Evolutionary conservation across 371 early-diverging fungal species (phyloP).

Genomic region (Actinomortierella ambigua): DNA sequence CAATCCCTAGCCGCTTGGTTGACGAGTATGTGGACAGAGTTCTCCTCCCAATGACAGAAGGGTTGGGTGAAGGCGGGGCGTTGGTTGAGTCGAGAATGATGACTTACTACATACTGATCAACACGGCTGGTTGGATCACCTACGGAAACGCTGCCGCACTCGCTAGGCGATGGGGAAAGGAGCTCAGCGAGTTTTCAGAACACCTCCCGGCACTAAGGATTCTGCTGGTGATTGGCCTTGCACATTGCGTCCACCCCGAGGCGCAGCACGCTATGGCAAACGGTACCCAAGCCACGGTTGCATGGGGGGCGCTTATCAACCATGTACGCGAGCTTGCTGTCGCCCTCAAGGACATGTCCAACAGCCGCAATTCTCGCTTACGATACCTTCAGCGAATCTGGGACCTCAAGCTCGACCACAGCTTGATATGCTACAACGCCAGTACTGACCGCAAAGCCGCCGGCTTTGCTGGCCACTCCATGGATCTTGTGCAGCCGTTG

Average conservation of each 20-base stretch:
- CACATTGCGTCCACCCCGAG: slow-evolving; percentile 23
- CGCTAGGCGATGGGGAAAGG: slow-evolving; percentile 26
- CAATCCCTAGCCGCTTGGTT: slow-evolving; percentile 16
- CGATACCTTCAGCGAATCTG: slow-evolving; percentile 17
- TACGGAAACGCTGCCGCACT: slow-evolving; percentile 12
- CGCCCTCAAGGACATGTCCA: slow-evolving; percentile 25
- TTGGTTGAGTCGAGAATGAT: slow-evolving; percentile 16
- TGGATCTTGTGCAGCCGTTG: slow-evolving; percentile 24
- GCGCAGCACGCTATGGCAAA: slow-evolving; percentile 12
- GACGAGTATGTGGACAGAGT: slow-evolving; percentile 31
- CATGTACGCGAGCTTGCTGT: slow-evolving; percentile 25
- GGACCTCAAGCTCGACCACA: slow-evolving; percentile 1
- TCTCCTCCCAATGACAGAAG: slow-evolving; percentile 25
- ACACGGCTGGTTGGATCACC: slow-evolving; percentile 22
- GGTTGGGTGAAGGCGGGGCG: slow-evolving; percentile 10
- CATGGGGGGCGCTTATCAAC: slow-evolving; percentile 28
- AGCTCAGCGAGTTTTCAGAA: slow-evolving; percentile 10
- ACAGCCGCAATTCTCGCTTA: slow-evolving; percentile 15
- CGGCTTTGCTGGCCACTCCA: slow-evolving; percentile 19
- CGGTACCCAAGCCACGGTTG: not conserved
- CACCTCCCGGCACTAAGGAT: slow-evolving; percentile 14
- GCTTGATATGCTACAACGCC: slow-evolving; percentile 10
- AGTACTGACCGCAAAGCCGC: slow-evolving; percentile 8
- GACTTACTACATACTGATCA: slow-evolving; percentile 14
- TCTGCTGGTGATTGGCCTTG: slow-evolving; percentile 12